Conservation (phyloP, 371 early-diverging fungal genomes). For the Mucor ambiguus region DNA sequence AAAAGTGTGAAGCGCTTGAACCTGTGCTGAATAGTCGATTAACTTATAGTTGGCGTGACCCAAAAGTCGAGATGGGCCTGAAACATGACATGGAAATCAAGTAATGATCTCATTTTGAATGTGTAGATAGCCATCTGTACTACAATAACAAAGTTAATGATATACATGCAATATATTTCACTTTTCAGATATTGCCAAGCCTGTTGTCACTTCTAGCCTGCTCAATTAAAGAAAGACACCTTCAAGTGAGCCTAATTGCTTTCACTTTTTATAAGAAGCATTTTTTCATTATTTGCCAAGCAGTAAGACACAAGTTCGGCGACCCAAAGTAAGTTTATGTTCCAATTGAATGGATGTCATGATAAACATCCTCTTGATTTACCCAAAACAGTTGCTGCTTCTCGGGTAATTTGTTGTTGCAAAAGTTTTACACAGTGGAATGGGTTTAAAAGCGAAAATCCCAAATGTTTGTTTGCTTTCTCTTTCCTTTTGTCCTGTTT, state of each 20-base stretch:
- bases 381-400: slow-evolving; percentile 1
- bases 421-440: slow-evolving; percentile 1
- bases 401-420: slow-evolving; percentile 12
- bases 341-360: background rate
- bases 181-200: background rate
- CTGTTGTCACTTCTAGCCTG: background rate
- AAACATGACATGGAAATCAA: slow-evolving; percentile 12
- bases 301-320: background rate
- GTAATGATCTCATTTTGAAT: slow-evolving; percentile 9
- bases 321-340: background rate
- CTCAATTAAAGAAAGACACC: background rate
- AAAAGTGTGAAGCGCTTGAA: background rate
- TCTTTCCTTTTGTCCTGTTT: background rate
- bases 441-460: slow-evolving; percentile 6
- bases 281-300: background rate
- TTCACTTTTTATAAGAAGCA: background rate
- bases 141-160: background rate
- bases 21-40: background rate
- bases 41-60: background rate
- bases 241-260: background rate
- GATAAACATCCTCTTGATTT: background rate
- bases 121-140: background rate
- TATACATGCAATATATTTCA: background rate
- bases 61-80: background rate
- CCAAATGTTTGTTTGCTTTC: background rate